Base-by-base conservation (phyloP, 331 rosid genomes). In the Quercus tomentella region DNA sequence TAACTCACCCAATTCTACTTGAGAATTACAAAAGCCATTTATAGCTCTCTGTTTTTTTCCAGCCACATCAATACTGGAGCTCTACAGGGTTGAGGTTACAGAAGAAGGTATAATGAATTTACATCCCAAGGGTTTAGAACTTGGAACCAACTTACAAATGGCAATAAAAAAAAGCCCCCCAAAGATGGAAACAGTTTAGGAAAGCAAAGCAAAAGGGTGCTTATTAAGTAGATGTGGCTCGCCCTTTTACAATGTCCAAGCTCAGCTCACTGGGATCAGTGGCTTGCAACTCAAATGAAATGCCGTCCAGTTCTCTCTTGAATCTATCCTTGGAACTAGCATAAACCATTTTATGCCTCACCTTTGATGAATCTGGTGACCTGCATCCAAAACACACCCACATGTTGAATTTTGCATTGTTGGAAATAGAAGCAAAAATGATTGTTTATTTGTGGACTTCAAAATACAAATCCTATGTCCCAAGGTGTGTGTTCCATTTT, bases 231-330 rank as follows among this genome's bases (percentile, higher is more conserved):
- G 84, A 77, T 2, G 80, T 2, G 78, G 90, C 93, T 84, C 97
- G 81, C 25, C 66, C 88, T 78, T 85, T 91, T 35, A 93, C 98
- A 68, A 90, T 86, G 90, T 91, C 98, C 88, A 93, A 83, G 91
- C 97, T 90, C 97, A 93, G 89, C 87, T 93, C 97, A 76, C 95
- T 93, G 41, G 98, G 97, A 91, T 93, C 98, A 77, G 98, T 93
- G 80, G 97, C 98, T 88, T 93, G 98, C 77, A 93, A 73, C 72
- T 93, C 98, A 43, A 90, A 84, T 82, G 89, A 92, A 83, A 91
- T 89, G 72, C 97, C 97, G 1, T 93, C 98, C 83, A 93, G 79
- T 76, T 91, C 98, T 78, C 98, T 90, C 87, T 91, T 93, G 91
- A 93, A 93, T 79, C 97, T 90, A 63, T 93, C 98, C 87, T 91